phyloP scores from a whole-genome alignment of 306 rosid species.

The Lathyrus oleraceus region DNA sequence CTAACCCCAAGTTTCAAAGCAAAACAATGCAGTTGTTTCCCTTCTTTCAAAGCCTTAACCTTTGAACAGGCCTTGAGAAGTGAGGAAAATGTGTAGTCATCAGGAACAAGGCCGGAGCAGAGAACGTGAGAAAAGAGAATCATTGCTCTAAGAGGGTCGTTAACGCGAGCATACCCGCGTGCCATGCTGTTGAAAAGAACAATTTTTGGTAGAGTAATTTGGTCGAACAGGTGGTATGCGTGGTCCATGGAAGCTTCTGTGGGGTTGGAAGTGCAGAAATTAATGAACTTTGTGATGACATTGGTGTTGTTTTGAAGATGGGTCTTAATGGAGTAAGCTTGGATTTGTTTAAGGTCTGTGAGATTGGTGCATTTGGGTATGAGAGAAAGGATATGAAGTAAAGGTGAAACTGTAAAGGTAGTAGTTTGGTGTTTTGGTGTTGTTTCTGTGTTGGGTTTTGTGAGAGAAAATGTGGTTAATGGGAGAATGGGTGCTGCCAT shows the following conservation, averaged over 20 bases:
- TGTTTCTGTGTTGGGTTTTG: slow-evolving; percentile 39
- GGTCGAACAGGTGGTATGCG: slow-evolving; percentile 61
- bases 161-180: slow-evolving; percentile 67
- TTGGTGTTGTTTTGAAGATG: slow-evolving; percentile 50
- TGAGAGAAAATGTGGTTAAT: slow-evolving; percentile 40
- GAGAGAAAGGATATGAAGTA: slow-evolving; percentile 51
- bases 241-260: slow-evolving; percentile 53
- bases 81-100: slow-evolving; percentile 76
- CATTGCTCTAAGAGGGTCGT: slow-evolving; percentile 59
- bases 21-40: slow-evolving; percentile 71
- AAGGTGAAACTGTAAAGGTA: slow-evolving; percentile 12
- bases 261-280: slow-evolving; percentile 53
- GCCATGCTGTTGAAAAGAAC: slow-evolving; percentile 67
- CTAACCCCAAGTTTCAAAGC: slow-evolving; percentile 57
- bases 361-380: slow-evolving; percentile 67
- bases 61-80: slow-evolving; percentile 77
- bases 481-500: slow-evolving; percentile 58
- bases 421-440: slow-evolving; percentile 28
- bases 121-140: slow-evolving; percentile 45
- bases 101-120: slow-evolving; percentile 54
- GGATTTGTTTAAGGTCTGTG: slow-evolving; percentile 68
- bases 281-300: slow-evolving; percentile 60
- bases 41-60: slow-evolving; percentile 66
- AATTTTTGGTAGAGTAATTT: slow-evolving; percentile 65
- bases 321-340: slow-evolving; percentile 71